These are phyloP conservation scores for Kalanchoe fedtschenkoi DNA, from an alignment of 164 flowering plant species.

Conservation along the genomic window DNA sequence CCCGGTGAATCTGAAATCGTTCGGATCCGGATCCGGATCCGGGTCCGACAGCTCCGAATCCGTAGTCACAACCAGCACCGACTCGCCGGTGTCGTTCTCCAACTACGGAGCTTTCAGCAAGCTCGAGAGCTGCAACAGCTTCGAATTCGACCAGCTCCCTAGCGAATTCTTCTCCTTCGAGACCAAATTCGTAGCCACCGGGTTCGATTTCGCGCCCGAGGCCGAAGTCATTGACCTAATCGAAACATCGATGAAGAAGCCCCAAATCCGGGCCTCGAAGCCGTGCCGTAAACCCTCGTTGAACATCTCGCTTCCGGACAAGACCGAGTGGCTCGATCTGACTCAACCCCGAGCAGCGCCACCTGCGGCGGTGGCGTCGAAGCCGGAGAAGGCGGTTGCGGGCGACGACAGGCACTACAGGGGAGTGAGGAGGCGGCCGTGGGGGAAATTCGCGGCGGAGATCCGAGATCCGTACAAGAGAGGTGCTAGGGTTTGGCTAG, in stretches of 20 bases:
- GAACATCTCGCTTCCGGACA: slow-evolving; percentile 27
- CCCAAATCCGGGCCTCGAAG: slow-evolving; percentile 8
- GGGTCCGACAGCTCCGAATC: neutral
- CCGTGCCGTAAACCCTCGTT: slow-evolving; percentile 19
- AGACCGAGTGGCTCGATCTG: slow-evolving; percentile 21
- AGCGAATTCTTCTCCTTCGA: slow-evolving; percentile 7
- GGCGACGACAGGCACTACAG: slow-evolving; percentile 28
- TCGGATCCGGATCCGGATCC: neutral
- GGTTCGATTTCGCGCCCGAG: slow-evolving; percentile 15
- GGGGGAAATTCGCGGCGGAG: slow-evolving; percentile 60
- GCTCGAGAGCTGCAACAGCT: slow-evolving; percentile 1
- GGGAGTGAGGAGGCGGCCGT: slow-evolving; percentile 47
- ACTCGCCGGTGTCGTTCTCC: neutral
- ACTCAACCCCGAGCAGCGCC: neutral
- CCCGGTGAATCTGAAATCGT: neutral
- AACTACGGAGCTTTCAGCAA: neutral
- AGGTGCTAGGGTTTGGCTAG: slow-evolving; percentile 47
- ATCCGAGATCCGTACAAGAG: slow-evolving; percentile 39
- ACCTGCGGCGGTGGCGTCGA: neutral
- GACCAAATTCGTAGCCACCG: neutral
- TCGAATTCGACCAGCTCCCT: neutral
- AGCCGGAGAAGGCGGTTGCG: neutral
- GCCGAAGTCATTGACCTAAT: slow-evolving; percentile 20
- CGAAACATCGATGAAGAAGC: slow-evolving; percentile 7
- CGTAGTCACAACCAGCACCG: neutral